phyloP scores from a whole-genome alignment of 305 asterid species.

The Fraxinus baroniana region DNA sequence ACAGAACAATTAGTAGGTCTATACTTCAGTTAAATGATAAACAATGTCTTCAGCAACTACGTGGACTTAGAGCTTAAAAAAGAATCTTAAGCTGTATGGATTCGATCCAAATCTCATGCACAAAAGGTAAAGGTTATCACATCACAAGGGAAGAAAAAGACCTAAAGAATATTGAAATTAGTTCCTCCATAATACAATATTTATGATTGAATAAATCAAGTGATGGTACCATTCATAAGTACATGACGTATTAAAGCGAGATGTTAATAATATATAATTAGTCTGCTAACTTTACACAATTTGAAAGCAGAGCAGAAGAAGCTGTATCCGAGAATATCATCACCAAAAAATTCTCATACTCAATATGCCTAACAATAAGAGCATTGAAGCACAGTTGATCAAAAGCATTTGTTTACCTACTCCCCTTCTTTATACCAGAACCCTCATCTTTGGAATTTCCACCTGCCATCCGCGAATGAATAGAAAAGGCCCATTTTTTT shows the following conservation, averaged over 20 bases:
- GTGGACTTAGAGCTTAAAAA: neutral
- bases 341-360: constrained; percentile 28
- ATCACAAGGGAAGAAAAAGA: neutral
- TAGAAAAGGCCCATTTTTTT: constrained; percentile 88
- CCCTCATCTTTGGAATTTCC: constrained; percentile 99
- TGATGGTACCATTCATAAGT: neutral
- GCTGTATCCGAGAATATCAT: constrained; percentile 34
- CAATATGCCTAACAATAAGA: constrained; percentile 37
- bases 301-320: constrained; percentile 35
- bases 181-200: neutral
- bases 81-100: neutral
- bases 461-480: constrained; percentile 99
- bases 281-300: constrained; percentile 17
- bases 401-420: constrained; percentile 95
- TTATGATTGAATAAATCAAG: neutral
- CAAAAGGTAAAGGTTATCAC: neutral
- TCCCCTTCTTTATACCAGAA: constrained; percentile 99
- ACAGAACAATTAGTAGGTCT: neutral
- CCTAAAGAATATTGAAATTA: neutral
- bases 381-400: constrained; percentile 65
- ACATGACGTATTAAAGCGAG: neutral
- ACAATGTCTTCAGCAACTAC: neutral
- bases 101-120: neutral
- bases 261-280: constrained; percentile 17
- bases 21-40: neutral